Conservation (phyloP, 2,329 filamentous ascomycete species). For the Cladosporium sp. region DNA sequence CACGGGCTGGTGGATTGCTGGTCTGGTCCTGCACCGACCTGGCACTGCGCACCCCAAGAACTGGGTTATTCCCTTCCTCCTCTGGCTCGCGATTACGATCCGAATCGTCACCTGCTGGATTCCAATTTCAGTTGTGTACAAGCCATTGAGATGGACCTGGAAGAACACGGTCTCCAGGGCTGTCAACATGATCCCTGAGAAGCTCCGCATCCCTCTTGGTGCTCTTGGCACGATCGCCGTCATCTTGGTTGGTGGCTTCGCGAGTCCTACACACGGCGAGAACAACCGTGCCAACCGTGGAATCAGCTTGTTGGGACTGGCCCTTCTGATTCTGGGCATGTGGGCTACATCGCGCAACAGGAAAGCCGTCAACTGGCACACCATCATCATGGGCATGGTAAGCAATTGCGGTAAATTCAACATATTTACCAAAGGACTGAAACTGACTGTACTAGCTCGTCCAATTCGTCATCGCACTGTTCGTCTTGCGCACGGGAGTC, state of each 20-base stretch:
- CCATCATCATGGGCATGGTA: conserved; percentile 74
- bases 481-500: conserved; percentile 74
- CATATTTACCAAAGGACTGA: not conserved
- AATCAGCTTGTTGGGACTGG: conserved; percentile 73
- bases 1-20: conserved; percentile 69
- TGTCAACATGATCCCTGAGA: conserved; percentile 61
- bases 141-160: conserved; percentile 66
- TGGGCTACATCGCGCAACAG: conserved; percentile 69
- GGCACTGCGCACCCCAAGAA: conserved; percentile 55
- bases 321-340: conserved; percentile 64
- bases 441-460: conserved; percentile 43
- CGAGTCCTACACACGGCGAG: conserved; percentile 57
- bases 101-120: conserved; percentile 72
- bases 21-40: conserved; percentile 63
- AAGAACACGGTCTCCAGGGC: conserved; percentile 57
- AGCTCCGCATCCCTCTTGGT: conserved; percentile 59
- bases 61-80: conserved; percentile 79
- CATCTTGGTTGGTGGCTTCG: conserved; percentile 75
- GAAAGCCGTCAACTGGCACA: conserved; percentile 47
- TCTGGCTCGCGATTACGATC: conserved; percentile 71
- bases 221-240: conserved; percentile 63
- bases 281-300: conserved; percentile 74
- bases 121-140: conserved; percentile 62
- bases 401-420: not conserved
- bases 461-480: conserved; percentile 84